Base-by-base conservation (phyloP, 495 filamentous ascomycete species). In the Aspergillus panamensis region DNA sequence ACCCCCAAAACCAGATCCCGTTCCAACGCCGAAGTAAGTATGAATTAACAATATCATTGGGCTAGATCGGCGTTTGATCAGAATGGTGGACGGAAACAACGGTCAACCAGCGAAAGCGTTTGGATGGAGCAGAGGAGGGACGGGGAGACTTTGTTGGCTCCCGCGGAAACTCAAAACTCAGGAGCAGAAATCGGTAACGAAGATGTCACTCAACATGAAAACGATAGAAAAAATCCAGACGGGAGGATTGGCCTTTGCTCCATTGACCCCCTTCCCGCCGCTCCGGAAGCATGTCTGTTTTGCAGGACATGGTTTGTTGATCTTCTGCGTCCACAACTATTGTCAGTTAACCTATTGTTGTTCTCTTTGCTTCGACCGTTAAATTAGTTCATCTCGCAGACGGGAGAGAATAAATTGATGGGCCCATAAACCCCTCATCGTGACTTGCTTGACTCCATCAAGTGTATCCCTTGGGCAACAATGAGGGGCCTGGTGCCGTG, bases 241-340 rank as follows among this genome's bases (percentile, higher is more conserved):
- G 9, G 43, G n/a, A 17, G 19, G 43, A 49, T 12, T 13, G 8
- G 6, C 2, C 42, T 33, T 45, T 20, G 31, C 49, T 39, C 19
- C 19, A 45, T 49, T 5, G n/a, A 39, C 40, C 17, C 31, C 51
- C 37, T n/a, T 60, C 43, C 51, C 25, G 48, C 33, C 21, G 54
- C 58, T 53, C 61, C 53, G 55, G 62, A 57, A 57, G 39, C 51
- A 57, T 58, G 47, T 51, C 35, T 60, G 40, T 53, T 48, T 32
- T 60, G 57, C 53, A 57, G 50, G 50, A 44, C 20, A 54, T 54
- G 33, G 40, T 32, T 53, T 56, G 55, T 52, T 56, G 51, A 59
- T 59, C 56, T 51, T 63, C 52, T 37, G 51, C 48, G 51, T 32
- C 47, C 49, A 53, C 37, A 47, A 53, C n/a, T n/a, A n/a, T 42